Percentiles rank a stretch among this genome's conserved stretches.
Conservation (phyloP, 208 protist genomes). For the Crithidia expoeki region DNA sequence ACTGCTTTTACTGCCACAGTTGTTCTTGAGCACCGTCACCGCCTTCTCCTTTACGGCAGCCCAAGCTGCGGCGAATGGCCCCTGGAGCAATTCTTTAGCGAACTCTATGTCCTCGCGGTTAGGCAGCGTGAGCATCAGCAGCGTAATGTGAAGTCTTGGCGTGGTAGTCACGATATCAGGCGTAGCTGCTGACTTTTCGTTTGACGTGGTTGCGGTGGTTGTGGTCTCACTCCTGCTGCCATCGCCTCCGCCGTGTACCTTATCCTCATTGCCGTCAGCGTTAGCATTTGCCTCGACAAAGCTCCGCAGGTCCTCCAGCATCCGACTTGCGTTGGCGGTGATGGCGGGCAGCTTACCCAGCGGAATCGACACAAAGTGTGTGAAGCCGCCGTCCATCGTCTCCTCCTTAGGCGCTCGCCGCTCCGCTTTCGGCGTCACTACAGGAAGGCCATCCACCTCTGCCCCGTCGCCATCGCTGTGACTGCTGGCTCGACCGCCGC, state of each 20-base stretch:
- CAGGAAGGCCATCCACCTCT: too few relatives aligned
- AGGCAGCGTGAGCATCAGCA: conserved; percentile 70
- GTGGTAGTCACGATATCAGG: conserved; percentile 55
- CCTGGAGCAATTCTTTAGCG: conserved; percentile 54
- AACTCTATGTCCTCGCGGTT: conserved; percentile 52
- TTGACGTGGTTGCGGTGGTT: neutral
- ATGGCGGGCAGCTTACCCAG: conserved; percentile 58
- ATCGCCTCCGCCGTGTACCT: neutral
- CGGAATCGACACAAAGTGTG: conserved; percentile 83
- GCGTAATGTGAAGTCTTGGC: conserved; percentile 69
- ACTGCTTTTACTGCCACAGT: neutral
- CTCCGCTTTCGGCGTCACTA: too few relatives aligned
- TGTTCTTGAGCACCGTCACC: neutral
- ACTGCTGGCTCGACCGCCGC: too few relatives aligned
- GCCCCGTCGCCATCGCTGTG: too few relatives aligned
- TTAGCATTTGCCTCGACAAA: conserved; percentile 7
- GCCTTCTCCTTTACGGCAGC: conserved; percentile 23
- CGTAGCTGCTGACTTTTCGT: conserved; percentile 5
- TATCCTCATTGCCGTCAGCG: conserved; percentile 3
- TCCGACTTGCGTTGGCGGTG: conserved; percentile 23
- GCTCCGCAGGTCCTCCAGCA: conserved; percentile 36
- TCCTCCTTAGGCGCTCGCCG: conserved; percentile 18
- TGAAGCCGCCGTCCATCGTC: conserved; percentile 44
- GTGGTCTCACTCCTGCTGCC: neutral
- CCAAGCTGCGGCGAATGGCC: conserved; percentile 29